phyloP scores from a whole-genome alignment of 495 filamentous ascomycete species.

The Parmelia sp. region DNA sequence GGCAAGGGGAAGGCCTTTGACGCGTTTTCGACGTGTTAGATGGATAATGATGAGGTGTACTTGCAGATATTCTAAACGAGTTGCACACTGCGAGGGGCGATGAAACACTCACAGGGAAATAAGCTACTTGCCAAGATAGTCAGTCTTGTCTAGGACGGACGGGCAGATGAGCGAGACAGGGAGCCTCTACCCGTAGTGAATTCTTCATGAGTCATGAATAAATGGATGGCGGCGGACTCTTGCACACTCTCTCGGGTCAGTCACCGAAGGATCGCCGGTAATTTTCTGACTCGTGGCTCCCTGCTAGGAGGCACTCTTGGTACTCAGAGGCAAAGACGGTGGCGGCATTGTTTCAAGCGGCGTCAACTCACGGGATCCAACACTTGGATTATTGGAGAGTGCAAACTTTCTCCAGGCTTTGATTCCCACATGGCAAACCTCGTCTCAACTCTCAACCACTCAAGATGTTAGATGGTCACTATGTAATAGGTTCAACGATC shows the following conservation, averaged over 20 bases:
- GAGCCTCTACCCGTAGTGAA: not conserved
- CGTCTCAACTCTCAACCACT: no score
- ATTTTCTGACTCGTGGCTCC: not conserved
- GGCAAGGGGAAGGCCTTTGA: not conserved
- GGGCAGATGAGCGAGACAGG: not conserved
- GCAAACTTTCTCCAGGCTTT: no score
- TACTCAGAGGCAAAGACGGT: not conserved
- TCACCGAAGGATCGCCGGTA: not conserved
- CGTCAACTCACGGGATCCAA: no score
- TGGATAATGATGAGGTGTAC: not conserved
- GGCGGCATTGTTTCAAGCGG: not conserved
- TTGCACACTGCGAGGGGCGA: not conserved
- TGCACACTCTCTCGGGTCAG: not conserved
- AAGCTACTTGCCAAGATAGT: not conserved
- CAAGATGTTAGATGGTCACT: no score
- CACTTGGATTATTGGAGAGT: no score
- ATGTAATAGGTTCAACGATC: no score
- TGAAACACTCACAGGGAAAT: not conserved
- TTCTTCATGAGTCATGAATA: not conserved
- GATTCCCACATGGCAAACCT: not conserved
- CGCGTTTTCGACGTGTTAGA: not conserved
- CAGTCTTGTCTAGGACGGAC: not conserved
- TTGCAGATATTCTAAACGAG: not conserved
- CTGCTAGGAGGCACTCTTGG: not conserved
- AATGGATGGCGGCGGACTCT: not conserved